A percentile compares a stretch with the other conserved stretches of the same genome.
Conservation (phyloP, 1,284 basidiomycete species). For the Anthracocystis panici-leucophaei region DNA sequence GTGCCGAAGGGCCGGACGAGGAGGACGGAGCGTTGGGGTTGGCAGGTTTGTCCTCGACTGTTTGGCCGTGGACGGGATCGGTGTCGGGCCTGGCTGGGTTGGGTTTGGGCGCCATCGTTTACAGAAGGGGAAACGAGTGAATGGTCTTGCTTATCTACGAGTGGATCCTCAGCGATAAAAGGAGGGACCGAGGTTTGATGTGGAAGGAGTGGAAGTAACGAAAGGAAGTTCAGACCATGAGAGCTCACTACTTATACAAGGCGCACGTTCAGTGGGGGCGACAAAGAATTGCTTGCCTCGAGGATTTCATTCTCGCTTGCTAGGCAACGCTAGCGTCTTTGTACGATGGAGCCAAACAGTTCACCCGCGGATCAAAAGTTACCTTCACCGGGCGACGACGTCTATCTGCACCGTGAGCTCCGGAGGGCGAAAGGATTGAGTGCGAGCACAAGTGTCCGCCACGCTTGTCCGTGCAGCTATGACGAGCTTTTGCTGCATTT, state of each 20-base stretch:
- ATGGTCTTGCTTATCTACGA: background rate
- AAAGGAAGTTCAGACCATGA: too few species aligned
- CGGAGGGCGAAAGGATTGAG: too few species aligned
- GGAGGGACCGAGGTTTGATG: background rate
- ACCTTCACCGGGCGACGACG: background rate
- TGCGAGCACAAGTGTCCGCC: too few species aligned
- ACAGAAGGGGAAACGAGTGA: background rate
- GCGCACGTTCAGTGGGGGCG: too few species aligned
- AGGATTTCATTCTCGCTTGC: too few species aligned
- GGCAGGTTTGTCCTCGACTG: slow-evolving; percentile 42
- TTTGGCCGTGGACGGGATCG: slow-evolving; percentile 57
- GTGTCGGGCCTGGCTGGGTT: slow-evolving; percentile 53
- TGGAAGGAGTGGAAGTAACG: slow-evolving; percentile 1
- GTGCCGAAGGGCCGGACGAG: slow-evolving; percentile 31
- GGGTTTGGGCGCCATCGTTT: slow-evolving; percentile 47
- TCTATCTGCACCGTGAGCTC: background rate
- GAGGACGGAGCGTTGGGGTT: slow-evolving; percentile 25
- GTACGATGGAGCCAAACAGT: slow-evolving; percentile 11
- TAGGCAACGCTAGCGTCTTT: background rate
- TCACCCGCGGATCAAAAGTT: slow-evolving; percentile 32
- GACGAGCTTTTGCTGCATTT: slow-evolving; percentile 19
- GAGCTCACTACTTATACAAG: slow-evolving; percentile 4
- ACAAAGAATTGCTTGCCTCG: too few species aligned
- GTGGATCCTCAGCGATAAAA: background rate
- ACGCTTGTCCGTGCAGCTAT: slow-evolving; percentile 27